Base-by-base conservation (phyloP, 2,329 filamentous ascomycete species). In the Fusarium penzigii region DNA sequence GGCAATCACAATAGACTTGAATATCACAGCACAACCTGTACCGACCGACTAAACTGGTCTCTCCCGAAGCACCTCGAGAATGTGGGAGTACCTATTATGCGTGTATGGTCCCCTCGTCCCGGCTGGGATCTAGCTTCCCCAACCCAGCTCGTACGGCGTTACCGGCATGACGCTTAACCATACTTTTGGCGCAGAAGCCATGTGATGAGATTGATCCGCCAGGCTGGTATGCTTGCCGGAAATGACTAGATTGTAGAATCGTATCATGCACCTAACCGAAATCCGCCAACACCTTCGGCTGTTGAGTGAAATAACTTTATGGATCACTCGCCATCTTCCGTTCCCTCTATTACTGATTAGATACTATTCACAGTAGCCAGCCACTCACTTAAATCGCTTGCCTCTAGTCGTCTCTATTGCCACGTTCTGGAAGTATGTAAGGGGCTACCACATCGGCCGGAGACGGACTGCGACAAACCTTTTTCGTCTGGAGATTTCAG, bases 371-470 rank as follows among this genome's bases (percentile, higher is more conserved):
- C n/a, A n/a, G n/a, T 53, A 16, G 29, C 36, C 36, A 20, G 17
- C 11, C 10, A 20, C 17, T 12, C 6, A 2, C 14, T 12, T 42
- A 5, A 25, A 13, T 20, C 16, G 14, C 45, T 47, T 34, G 39
- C 49, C 47, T 55, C 46, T 38, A 45, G 44, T 42, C 20, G 39
- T 20, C 39, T 17, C 39, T n/a, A 34, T 44, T 20, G 29, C 12
- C 20, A 29, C 25, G 56, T 56, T 59, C 53, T 57, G 42, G 53
- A 57, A 59, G 39, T 44, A 29, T 36, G 51, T 50, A 55, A 52
- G 57, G 55, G 57, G 57, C 57, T 59, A 46, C 13, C 7, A 7
- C 8, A 7, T 45, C 41, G 36, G 16, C 16, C 42, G 39, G 40
- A 36, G 17, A n/a, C 13, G 25, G 40, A 49, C 53, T 49, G 53